These are phyloP conservation scores for Mycena rebaudengoi DNA, from an alignment of 768 basidiomycete species.

Conservation along the genomic window DNA sequence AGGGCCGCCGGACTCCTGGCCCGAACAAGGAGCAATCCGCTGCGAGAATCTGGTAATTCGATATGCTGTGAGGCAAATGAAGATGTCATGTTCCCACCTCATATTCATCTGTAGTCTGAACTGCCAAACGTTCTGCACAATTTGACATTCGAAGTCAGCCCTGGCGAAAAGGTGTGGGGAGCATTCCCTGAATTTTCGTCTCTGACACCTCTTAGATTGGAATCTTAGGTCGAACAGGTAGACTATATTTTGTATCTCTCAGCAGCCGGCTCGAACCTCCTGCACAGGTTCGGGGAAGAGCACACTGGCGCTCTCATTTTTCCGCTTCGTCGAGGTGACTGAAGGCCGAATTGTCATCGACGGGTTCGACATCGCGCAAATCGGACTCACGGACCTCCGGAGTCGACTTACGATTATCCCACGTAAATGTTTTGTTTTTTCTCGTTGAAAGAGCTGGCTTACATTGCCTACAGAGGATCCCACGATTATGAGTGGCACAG, in stretches of 20 bases:
- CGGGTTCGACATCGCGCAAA: constrained; percentile 64
- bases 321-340: constrained; percentile 76
- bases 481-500: constrained; percentile 72
- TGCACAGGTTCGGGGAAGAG: constrained; percentile 61
- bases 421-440: constrained; percentile 55
- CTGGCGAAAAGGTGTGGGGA: constrained; percentile 20
- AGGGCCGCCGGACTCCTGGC: constrained; percentile 82
- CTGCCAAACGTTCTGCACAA: constrained; percentile 85
- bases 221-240: constrained; percentile 45
- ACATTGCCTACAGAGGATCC: constrained; percentile 72
- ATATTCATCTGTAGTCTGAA: constrained; percentile 64
- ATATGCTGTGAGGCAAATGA: constrained; percentile 59
- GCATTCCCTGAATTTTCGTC: background rate
- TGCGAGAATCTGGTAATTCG: constrained; percentile 79
- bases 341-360: constrained; percentile 70
- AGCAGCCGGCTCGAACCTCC: background rate
- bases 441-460: background rate
- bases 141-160: constrained; percentile 13
- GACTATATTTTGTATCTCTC: background rate
- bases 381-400: constrained; percentile 86
- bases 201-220: constrained; percentile 41
- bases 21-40: constrained; percentile 70
- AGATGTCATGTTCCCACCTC: background rate
- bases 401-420: constrained; percentile 80
- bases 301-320: constrained; percentile 71